Evolutionary conservation across 192 early-diverging fungal species (phyloP), one percentile per base, ranked within the genome.

Genomic region (Coemansia sp.): DNA sequence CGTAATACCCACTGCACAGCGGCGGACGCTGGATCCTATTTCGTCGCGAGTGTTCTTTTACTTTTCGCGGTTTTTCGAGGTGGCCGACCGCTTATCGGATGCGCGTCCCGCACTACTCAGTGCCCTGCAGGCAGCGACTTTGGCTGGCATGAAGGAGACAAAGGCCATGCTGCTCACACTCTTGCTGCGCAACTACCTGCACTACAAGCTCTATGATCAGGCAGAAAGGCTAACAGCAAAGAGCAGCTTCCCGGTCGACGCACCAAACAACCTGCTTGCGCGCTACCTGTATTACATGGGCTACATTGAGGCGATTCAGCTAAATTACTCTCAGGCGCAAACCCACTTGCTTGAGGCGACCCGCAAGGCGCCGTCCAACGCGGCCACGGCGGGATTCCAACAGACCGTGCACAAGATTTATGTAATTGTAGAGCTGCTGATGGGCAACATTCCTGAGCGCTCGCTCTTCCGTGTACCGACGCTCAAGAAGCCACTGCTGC

Each of bases 361-460:
- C 52, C 90, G 97, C 59, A 99, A 99, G 73, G 96, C 93, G 0
- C 94, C 96, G 12, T 89, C 92, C 67, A 88, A 85, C 64, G 90
- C 82, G 27, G 84, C 88, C 19, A 91, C 92, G 6, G 94, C 93
- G 24, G 97, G 97, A 29, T 99, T 98, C 80, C 93, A 95, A 70
- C 94, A 97, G 78, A 87, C 92, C 37, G 94, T 93, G 22, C 85
- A 95, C 83, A 99, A 99, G 79, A 86, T 99, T 25, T 88, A 90
- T 29, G 94, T 99, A 50, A 94, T 98, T 71, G 95, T 99, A 2
- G 94, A 99, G 82, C 78, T 99, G 58, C 78, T 99, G 75, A 96
- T 97, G 92, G 97, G 97, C 23, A 94, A 99, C 66, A 97, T 99
- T 60, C 96, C 97, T 11, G 96, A 98, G 64, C 86, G 96, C 56